Evolutionary conservation across 2,329 filamentous ascomycete species (phyloP), one percentile per base, ranked within the genome.

Genomic region (Aspergillus neoniger): DNA sequence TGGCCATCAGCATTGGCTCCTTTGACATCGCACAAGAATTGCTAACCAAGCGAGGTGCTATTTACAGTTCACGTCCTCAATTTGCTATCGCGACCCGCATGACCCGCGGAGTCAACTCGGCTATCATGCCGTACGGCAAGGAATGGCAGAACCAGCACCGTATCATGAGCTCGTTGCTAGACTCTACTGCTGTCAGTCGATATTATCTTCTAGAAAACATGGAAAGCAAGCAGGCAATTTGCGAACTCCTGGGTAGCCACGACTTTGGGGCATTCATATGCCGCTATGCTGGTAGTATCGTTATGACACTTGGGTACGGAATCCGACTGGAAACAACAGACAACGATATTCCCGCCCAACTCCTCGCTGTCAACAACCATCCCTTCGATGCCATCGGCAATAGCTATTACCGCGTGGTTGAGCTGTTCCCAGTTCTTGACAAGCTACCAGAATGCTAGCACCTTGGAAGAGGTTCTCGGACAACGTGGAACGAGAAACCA

Each of bases 151-250:
- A n/a, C 2, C 77, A 80, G 56, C 76, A 79, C 50, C 72, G 74
- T 8, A 67, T 82, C 66, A 73, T 74, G 61, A 74, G 67, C 21
- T 75, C 72, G 12, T 69, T 76, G 15, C 72, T 66, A 63, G 59
- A 74, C 69, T 32, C 74, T 53, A 44, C 65, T 1, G 64, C 70
- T 0, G 69, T 67, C 3, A 65, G 65, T 2, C 73, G 71, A 0
- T 83, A 82, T 59, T 70, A 70, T 14, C 69, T 72, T 0, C 62
- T 83, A 0, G 80, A 82, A 62, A 78, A 81, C 12, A 70, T 82
- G 7, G 82, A 83, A 63, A 79, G 76, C 32, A 78, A 74, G 57
- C 79, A 82, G 55, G 63, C 82, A 0, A 60, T 83, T 0, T 70
- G 69, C 12, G 78, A 82, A 10, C 66, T 83, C 0, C 61, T 83